These are phyloP conservation scores for Ambispora gerdemannii DNA, from an alignment of 192 early-diverging fungal species.

Conservation along the genomic window DNA sequence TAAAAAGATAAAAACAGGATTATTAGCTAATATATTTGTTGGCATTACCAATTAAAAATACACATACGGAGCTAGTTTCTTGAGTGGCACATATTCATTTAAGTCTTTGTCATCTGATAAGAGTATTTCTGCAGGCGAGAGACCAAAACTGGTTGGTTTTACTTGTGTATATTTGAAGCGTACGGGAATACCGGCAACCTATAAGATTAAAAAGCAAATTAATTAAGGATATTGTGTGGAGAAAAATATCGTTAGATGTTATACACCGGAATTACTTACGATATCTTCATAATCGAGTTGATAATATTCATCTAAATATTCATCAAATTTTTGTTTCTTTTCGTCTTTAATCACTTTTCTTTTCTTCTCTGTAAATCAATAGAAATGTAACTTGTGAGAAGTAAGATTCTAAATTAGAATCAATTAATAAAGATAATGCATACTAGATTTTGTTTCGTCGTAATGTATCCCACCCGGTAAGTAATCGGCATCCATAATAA, in stretches of 20 bases:
- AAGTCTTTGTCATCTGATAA: conserved; percentile 84
- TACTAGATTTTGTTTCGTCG: conserved; percentile 36
- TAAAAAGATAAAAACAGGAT: too few species aligned
- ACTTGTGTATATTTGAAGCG: conserved; percentile 93
- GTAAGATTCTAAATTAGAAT: conserved; percentile 18
- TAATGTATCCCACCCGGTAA: conserved; percentile 67
- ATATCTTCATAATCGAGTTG: conserved; percentile 92
- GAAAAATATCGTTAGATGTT: too few species aligned
- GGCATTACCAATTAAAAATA: too few species aligned
- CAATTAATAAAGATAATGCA: conserved; percentile 21
- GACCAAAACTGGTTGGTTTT: conserved; percentile 68
- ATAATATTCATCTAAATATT: conserved; percentile 89
- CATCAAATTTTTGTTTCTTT: conserved; percentile 48
- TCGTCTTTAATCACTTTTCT: conserved; percentile 34
- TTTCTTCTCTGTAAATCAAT: background rate
- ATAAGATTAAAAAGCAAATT: conserved; percentile 13
- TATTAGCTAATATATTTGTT: too few species aligned
- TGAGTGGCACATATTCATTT: conserved; percentile 81
- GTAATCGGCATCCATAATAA: conserved; percentile 92
- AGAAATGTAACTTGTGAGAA: background rate
- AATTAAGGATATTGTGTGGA: background rate
- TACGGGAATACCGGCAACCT: conserved; percentile 76
- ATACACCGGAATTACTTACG: conserved; percentile 47
- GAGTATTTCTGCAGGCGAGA: conserved; percentile 84
- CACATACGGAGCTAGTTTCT: conserved; percentile 80